Evolutionary conservation across 371 early-diverging fungal species (phyloP), one percentile per base, ranked within the genome.

Genomic region (Mortierella sp.): DNA sequence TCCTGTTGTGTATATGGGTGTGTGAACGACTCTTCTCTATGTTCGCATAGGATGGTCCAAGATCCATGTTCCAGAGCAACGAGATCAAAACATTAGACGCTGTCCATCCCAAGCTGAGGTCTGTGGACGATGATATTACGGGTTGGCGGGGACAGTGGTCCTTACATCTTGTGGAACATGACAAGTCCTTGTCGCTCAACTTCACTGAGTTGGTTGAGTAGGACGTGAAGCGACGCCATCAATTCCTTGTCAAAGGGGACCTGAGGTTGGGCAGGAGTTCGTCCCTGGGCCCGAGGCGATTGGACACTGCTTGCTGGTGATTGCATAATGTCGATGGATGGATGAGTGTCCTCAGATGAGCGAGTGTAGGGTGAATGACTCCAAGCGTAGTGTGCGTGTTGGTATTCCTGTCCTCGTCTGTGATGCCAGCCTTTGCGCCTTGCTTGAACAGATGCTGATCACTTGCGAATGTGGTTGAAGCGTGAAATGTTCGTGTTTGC

Each of bases 161-260:
- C 55, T 56, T 67, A 74, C 74, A 74, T 74, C 68, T 74, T 67
- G 49, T 68, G 74, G 53, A 74, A 67, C 74, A 74, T 74, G 68
- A 74, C 68, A 12, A 74, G 60, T 2, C 74, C 74, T 24, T 74
- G 67, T 16, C 67, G 74, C 39, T 74, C 74, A 17, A 74, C 68
- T 12, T 67, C 74, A 19, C 67, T 62, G 25, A 74, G 74, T 43
- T 74, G 74, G 40, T 62, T 67, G 24, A 74, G 57, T 17, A 74
- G 29, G 13, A 67, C 57, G 28, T 67, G 63, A 16, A 74, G 55
- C 1, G 67, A 63, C 3, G 64, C 56, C 64, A 63, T 63, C 29
- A 67, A 57, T 13, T 74, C 67, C 60, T 67, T 67, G 57, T 74
- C 74, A 53, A 67, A 67, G 17, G 74, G 57, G 6, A 63, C 62